phyloP scores from a whole-genome alignment of 1,284 basidiomycete species.

The Cystobasidium pallidum region DNA sequence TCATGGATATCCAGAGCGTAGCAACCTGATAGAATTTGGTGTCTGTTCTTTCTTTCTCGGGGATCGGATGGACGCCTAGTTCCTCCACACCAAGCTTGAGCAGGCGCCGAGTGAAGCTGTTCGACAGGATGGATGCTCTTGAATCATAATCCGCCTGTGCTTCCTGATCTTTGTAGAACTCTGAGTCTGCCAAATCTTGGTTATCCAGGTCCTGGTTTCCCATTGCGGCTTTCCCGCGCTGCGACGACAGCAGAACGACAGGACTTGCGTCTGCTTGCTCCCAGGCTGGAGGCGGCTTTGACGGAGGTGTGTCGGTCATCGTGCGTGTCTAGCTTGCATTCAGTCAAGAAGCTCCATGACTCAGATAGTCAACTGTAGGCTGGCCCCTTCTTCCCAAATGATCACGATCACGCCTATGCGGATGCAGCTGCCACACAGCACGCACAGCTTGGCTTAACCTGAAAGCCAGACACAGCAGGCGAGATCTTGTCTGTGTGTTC shows the following conservation, averaged over 20 bases:
- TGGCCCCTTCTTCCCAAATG: neutral
- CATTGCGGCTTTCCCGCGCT: neutral
- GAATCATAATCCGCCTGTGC: slow-evolving; percentile 21
- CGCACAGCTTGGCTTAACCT: neutral
- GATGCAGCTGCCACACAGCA: neutral
- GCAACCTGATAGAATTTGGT: slow-evolving; percentile 28
- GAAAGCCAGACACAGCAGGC: neutral
- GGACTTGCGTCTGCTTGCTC: neutral
- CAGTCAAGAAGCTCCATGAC: too few species aligned
- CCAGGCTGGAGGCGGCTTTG: neutral
- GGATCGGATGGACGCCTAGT: slow-evolving; percentile 41
- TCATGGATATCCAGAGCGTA: slow-evolving; percentile 33
- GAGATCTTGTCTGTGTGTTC: too few species aligned
- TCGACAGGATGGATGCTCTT: slow-evolving; percentile 12
- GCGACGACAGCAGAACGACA: slow-evolving; percentile 6
- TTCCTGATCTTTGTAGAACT: slow-evolving; percentile 18
- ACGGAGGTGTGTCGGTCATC: slow-evolving; percentile 10
- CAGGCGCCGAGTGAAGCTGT: slow-evolving; percentile 24
- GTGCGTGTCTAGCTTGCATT: neutral
- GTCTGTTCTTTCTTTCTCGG: slow-evolving; percentile 27
- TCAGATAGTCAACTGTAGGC: too few species aligned
- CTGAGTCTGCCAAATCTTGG: neutral
- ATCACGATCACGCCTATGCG: neutral
- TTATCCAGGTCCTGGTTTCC: neutral
- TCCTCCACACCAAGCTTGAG: slow-evolving; percentile 38